Conservation (phyloP, 2,329 filamentous ascomycete species). For the Fusarium foetens region DNA sequence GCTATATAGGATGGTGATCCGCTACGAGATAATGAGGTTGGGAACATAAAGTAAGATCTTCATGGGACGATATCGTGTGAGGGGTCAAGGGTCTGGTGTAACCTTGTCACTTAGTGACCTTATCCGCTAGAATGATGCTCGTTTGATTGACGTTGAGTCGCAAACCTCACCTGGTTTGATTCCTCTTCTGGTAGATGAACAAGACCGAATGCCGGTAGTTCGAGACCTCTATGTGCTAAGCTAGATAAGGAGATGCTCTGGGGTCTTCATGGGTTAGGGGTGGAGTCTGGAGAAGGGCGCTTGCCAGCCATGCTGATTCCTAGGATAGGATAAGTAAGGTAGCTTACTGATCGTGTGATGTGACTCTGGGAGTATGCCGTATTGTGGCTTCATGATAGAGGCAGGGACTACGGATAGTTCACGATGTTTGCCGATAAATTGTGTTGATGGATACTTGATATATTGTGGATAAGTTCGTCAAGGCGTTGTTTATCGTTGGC, state of each 20-base stretch:
- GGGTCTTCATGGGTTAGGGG: slow-evolving; percentile 10
- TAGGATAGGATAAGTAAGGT: not conserved
- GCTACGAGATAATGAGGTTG: not conserved
- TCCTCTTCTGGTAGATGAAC: not conserved
- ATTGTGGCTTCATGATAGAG: not conserved
- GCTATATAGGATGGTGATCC: not conserved
- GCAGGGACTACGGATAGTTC: no score
- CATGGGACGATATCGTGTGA: not conserved
- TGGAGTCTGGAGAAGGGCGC: slow-evolving; percentile 23
- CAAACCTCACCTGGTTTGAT: not conserved
- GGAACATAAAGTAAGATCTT: not conserved
- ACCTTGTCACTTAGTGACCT: not conserved
- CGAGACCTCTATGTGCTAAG: slow-evolving; percentile 10
- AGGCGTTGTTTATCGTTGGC: not conserved
- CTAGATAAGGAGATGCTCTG: slow-evolving; percentile 11
- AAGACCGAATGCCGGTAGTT: slow-evolving; percentile 26
- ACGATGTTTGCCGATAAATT: not conserved
- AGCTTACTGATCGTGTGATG: slow-evolving; percentile 20
- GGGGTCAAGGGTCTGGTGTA: not conserved
- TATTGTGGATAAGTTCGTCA: not conserved
- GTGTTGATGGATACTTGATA: not conserved
- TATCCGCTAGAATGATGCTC: not conserved
- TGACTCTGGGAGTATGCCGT: not conserved
- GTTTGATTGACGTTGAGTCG: not conserved
- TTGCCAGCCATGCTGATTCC: slow-evolving; percentile 16